Base-by-base conservation (phyloP, 129 eudicot species). In the Arctium minus region DNA sequence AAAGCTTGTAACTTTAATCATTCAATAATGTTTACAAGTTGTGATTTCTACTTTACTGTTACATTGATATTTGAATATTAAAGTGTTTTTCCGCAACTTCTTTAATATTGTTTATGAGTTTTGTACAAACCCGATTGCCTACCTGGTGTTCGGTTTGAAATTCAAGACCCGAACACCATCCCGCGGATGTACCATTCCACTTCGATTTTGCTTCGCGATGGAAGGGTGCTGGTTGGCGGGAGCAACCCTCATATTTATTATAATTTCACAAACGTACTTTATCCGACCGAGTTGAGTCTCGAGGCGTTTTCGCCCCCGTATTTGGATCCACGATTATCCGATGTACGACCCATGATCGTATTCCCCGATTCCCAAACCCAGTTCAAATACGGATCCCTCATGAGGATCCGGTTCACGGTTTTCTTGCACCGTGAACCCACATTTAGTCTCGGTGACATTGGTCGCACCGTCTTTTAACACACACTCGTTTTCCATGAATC, bases 401-500 rank as follows among this genome's bases (percentile, higher is more conserved):
- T 91, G 1, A 15, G 12, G 0, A 73, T 95, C 8, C 82, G 77
- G 62, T 92, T 92, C 76, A 60, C 60, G 3, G 38, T 82, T 7
- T 22, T 8, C 73, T 4, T 89, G 86, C 0, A 10, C 27, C 17
- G 17, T 92, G 1, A 75, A 88, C 36, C 70, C 9, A 12, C 15
- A n/a, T 33, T 38, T 53, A 77, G 76, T 92, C 10, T 70, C 4
- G 74, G 97, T 91, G 18, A 92, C 93, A 17, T 88, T 95, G 97
- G 84, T 92, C 0, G 82, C 91, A 33, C 98, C 97, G 5, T 46
- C 97, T 29, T 95, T 95, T 67, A 87, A 80, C 36, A 95, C 97
- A 0, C 98, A 95, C 76, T 90, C 97, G 39, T 90, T 88, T 88
- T 89, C 94, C 3, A 94, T 94, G 98, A 94, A 91, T 29, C 97